These are phyloP conservation scores for Nakataea oryzae DNA, from an alignment of 2,329 filamentous ascomycete species.

Conservation along the genomic window DNA sequence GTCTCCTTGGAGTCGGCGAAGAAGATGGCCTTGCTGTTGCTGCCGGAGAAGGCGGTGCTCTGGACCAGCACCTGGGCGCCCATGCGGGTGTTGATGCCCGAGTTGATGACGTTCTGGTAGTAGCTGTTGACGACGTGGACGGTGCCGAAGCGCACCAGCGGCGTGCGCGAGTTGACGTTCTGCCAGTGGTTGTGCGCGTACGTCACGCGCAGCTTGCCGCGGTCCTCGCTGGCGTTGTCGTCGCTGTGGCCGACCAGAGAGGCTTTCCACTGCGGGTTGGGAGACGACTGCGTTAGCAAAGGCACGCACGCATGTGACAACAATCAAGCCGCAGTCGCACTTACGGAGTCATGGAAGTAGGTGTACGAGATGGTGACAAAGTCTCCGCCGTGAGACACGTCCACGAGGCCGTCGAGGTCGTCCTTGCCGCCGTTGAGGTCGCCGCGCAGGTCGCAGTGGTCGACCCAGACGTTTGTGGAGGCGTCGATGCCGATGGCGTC, in stretches of 20 bases:
- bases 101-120: constrained; percentile 30
- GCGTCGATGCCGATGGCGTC: constrained; percentile 50
- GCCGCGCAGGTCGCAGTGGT: constrained; percentile 56
- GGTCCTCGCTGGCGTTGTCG: constrained; percentile 47
- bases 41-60: constrained; percentile 37
- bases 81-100: constrained; percentile 44
- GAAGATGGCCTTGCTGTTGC: constrained; percentile 23
- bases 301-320: background rate
- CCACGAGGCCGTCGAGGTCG: constrained; percentile 58
- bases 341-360: constrained; percentile 33
- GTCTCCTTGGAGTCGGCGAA: constrained; percentile 28
- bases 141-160: constrained; percentile 56
- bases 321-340: background rate
- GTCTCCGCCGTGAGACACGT: constrained; percentile 52
- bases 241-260: constrained; percentile 52
- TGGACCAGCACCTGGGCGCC: constrained; percentile 49
- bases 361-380: constrained; percentile 41
- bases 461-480: constrained; percentile 53
- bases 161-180: constrained; percentile 54
- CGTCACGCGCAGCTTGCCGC: constrained; percentile 50
- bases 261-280: constrained; percentile 28
- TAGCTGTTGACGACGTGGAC: constrained; percentile 43
- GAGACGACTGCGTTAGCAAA: background rate
- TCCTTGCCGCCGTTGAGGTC: constrained; percentile 53
- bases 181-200: constrained; percentile 57